Base-by-base conservation (phyloP, 768 basidiomycete species). In the Lyophyllum semitale region DNA sequence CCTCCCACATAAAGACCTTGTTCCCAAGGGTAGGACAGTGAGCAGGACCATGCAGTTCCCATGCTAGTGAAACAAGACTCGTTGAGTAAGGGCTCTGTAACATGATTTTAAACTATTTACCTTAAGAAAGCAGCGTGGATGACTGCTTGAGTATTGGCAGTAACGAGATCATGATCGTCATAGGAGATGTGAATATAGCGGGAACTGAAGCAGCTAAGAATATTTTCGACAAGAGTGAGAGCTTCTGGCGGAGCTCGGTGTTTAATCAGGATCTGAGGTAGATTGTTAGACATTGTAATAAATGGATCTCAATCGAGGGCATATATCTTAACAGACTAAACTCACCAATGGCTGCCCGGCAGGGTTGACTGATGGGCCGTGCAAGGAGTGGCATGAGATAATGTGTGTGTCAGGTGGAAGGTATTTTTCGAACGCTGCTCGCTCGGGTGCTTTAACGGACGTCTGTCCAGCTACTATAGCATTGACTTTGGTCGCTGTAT, bases 61-160 rank as follows among this genome's bases (percentile, higher is more conserved):
- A 99, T 99, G 60, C 97, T 98, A 38, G 48, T 45, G 23, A 38
- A 26, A 35, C 26, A 35, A 41, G 29, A 25, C 53, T 44, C 58
- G 51, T 47, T 17, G 6, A 13, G 15, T 12, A 32, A 12, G 22
- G 41, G 32, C 37, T 33, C 43, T 11, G 8, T 26, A 43, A 53
- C 27, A 43, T 20, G 32, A 32, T 27, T 12, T 12, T 53, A 27
- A 20, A 44, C 13, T 18, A 58, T 71, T 15, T 69, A 95, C 95
- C 88, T 93, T 18, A 99, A 77, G 77, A 98, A 98, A 0, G 97
- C 97, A 13, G 96, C 96, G 63, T 99, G 97, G 0, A 94, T 98
- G 13, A 97, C 96, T 0, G 96, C 97, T 71, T 99, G 97, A 0
- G 97, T 98, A 62, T 98, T 98, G 12, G 97, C 97, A 0, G 97